Percentiles rank a stretch among this genome's conserved stretches.
phyloP scores from a whole-genome alignment of 2,329 filamentous ascomycete genomes.

The Myriosclerotinia scirpicola region DNA sequence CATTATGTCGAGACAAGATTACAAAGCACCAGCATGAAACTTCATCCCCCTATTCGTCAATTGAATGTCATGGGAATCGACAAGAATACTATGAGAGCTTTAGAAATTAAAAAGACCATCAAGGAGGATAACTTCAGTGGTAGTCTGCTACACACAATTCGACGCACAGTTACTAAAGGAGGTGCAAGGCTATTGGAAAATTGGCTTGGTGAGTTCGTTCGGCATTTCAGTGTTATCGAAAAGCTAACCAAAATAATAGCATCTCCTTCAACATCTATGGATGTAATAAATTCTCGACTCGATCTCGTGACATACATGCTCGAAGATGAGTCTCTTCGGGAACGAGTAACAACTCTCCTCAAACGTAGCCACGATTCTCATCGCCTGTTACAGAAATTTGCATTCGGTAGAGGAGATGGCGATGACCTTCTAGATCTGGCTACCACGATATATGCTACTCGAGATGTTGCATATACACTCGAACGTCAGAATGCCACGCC shows the following conservation, averaged over 20 bases:
- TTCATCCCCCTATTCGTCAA: slow-evolving; percentile 78
- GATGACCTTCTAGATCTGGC: slow-evolving; percentile 86
- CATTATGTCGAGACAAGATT: slow-evolving; percentile 80
- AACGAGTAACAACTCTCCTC: slow-evolving; percentile 67
- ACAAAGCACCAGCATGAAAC: slow-evolving; percentile 73
- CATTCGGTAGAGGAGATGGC: slow-evolving; percentile 84
- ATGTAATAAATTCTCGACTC: slow-evolving; percentile 74
- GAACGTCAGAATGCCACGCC: slow-evolving; percentile 29
- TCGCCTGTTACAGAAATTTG: slow-evolving; percentile 90
- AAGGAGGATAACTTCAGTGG: slow-evolving; percentile 77
- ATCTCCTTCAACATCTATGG: slow-evolving; percentile 83
- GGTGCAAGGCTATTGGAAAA: slow-evolving; percentile 81
- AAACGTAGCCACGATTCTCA: slow-evolving; percentile 80
- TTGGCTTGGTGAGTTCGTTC: slow-evolving; percentile 63
- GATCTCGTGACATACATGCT: slow-evolving; percentile 80
- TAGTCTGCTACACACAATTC: slow-evolving; percentile 85
- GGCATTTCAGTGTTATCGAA: background rate
- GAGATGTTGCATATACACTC: slow-evolving; percentile 59
- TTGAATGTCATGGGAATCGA: slow-evolving; percentile 88
- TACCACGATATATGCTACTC: slow-evolving; percentile 74
- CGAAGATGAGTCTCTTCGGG: slow-evolving; percentile 63
- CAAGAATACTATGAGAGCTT: slow-evolving; percentile 81
- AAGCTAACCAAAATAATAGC: slow-evolving; percentile 44
- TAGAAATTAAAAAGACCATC: slow-evolving; percentile 87
- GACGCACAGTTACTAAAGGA: slow-evolving; percentile 87